Evolutionary conservation across 805 yeast species (phyloP).

Genomic region (Spathaspora gorwiae): DNA sequence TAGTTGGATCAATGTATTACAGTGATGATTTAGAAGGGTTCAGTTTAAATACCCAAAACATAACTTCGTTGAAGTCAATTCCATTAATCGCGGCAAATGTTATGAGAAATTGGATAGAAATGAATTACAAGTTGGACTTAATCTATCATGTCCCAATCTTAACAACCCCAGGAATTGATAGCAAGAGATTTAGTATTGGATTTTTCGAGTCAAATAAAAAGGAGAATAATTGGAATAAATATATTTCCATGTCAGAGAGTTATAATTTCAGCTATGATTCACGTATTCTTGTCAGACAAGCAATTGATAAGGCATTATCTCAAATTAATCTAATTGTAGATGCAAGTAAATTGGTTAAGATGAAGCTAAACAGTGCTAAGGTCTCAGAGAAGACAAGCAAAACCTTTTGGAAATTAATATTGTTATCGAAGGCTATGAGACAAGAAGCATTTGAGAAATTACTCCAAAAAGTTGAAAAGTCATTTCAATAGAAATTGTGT

Average conservation of each 20-base stretch:
- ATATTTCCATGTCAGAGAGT: slow-evolving; percentile 15
- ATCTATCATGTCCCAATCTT: slow-evolving; percentile 25
- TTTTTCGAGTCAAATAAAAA: slow-evolving; percentile 5
- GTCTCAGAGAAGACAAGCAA: background rate
- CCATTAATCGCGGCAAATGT: slow-evolving; percentile 26
- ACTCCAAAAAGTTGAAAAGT: slow-evolving; percentile 2
- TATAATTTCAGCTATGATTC: slow-evolving; percentile 15
- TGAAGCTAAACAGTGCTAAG: slow-evolving; percentile 2
- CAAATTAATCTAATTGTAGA: slow-evolving; percentile 1
- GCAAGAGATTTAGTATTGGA: slow-evolving; percentile 10
- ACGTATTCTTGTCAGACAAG: slow-evolving; percentile 8
- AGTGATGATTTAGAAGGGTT: background rate
- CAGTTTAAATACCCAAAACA: background rate
- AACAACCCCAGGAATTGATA: slow-evolving; percentile 25
- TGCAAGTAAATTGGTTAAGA: background rate
- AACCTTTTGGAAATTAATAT: slow-evolving; percentile 7
- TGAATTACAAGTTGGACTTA: slow-evolving; percentile 11
- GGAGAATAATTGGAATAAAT: slow-evolving; percentile 14
- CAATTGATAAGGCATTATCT: slow-evolving; percentile 5
- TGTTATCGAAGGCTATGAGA: slow-evolving; percentile 7
- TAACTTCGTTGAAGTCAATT: slow-evolving; percentile 5
- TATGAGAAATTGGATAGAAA: slow-evolving; percentile 24
- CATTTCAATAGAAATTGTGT: background rate
- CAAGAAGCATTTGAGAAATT: slow-evolving; percentile 2
- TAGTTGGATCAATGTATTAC: slow-evolving; percentile 20